Evolutionary conservation across 2,329 filamentous ascomycete genomes (phyloP).

Genomic region (Alternaria panax): DNA sequence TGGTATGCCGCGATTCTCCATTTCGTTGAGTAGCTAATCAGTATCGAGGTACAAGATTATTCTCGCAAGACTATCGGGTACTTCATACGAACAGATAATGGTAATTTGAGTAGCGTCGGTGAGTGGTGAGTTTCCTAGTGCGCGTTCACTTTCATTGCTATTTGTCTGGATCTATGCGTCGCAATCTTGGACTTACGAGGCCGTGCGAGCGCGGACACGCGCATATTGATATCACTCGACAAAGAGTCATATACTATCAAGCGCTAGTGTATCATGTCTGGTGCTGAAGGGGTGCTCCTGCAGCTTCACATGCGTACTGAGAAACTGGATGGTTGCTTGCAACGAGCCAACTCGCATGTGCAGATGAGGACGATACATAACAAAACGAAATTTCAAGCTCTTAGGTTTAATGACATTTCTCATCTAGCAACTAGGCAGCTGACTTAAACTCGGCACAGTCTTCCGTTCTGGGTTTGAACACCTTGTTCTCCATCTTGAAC

Average conservation of each 20-base stretch:
- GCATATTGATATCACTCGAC: conserved; percentile 2
- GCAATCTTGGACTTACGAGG: not conserved
- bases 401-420: too few relatives aligned
- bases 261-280: not conserved
- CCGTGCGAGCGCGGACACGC: not conserved
- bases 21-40: not conserved
- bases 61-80: not conserved
- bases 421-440: too few relatives aligned
- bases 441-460: conserved; percentile 21
- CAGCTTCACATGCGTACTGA: not conserved
- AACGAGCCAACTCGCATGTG: too few relatives aligned
- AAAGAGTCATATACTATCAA: not conserved
- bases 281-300: not conserved
- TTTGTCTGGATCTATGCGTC: not conserved
- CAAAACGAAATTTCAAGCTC: not conserved
- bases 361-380: too few relatives aligned
- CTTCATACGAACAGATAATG: not conserved
- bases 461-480: conserved; percentile 29
- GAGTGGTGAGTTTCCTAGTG: not conserved
- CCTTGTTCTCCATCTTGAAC: conserved; percentile 28
- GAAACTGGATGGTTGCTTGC: too few relatives aligned
- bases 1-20: conserved; percentile 5
- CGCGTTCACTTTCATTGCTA: not conserved
- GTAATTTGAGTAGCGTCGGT: not conserved
- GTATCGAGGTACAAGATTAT: not conserved